These are phyloP conservation scores for Senna tora DNA, from an alignment of 306 rosid species.

Conservation along the genomic window DNA sequence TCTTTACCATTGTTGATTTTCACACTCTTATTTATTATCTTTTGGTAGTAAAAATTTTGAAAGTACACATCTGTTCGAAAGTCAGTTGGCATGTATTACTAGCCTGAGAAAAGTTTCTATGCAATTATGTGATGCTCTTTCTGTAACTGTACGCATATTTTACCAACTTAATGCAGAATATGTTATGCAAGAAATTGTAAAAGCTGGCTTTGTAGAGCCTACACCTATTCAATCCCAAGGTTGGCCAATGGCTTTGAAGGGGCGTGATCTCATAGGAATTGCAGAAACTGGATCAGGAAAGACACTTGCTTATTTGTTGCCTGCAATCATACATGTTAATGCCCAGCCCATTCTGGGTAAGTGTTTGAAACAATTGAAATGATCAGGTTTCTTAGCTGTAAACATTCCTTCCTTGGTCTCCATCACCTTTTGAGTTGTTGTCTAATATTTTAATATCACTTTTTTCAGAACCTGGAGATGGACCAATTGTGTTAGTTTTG, in stretches of 20 bases:
- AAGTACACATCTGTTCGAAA: not conserved
- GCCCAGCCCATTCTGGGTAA: constrained; percentile 93
- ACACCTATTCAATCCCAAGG: constrained; percentile 99
- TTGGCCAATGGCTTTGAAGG: constrained; percentile 99
- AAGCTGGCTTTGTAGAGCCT: constrained; percentile 93
- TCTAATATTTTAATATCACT: constrained; percentile 8
- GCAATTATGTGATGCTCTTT: constrained; percentile 5
- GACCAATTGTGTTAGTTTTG: constrained; percentile 92
- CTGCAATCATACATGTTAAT: constrained; percentile 97
- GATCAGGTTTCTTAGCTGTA: constrained; percentile 8
- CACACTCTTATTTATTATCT: not conserved
- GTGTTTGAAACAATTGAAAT: constrained; percentile 31
- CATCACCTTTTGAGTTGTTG: constrained; percentile 11
- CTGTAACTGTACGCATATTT: constrained; percentile 30
- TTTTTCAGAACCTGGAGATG: constrained; percentile 90
- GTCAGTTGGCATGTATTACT: constrained; percentile 2
- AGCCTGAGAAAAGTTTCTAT: constrained; percentile 8
- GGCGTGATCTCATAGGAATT: constrained; percentile 96
- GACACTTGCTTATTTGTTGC: constrained; percentile 93
- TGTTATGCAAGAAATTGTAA: constrained; percentile 82
- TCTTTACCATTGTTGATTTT: not conserved
- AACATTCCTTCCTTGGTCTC: constrained; percentile 1
- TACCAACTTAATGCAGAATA: constrained; percentile 56
- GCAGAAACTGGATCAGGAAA: constrained; percentile 99
- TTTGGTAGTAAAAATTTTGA: not conserved